These are phyloP conservation scores for Xylaria sp. DNA, from an alignment of 2,329 filamentous ascomycete species.

Conservation along the genomic window DNA sequence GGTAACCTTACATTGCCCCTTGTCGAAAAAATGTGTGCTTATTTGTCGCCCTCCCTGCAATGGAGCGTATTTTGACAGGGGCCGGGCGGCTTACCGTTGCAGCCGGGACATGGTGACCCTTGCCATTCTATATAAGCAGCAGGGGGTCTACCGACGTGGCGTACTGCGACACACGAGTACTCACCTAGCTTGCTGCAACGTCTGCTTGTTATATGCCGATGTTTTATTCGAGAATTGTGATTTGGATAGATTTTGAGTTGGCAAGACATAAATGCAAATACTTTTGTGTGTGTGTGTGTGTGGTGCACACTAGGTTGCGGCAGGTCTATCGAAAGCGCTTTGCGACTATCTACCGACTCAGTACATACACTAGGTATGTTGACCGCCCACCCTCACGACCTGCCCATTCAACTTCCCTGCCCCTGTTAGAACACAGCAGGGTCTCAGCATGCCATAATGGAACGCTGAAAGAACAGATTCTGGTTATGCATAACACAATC, in stretches of 20 bases:
- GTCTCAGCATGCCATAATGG: background rate
- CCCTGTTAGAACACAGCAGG: background rate
- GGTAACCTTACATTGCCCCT: constrained; percentile 13
- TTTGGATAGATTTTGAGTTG: background rate
- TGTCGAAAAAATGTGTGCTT: constrained; percentile 26
- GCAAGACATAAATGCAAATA: background rate
- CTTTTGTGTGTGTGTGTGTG: background rate
- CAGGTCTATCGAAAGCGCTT: background rate
- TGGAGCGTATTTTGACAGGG: constrained; percentile 27
- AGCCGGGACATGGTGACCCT: constrained; percentile 38
- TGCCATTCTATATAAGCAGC: constrained; percentile 19
- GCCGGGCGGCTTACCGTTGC: constrained; percentile 35
- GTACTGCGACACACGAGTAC: constrained; percentile 10
- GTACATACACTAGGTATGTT: background rate
- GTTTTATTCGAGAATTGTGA: background rate
- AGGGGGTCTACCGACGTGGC: constrained; percentile 19
- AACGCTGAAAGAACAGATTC: background rate
- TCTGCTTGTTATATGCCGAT: background rate
- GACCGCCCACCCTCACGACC: background rate
- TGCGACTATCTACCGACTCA: background rate
- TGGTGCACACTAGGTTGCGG: background rate
- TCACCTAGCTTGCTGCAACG: background rate
- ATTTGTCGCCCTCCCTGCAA: constrained; percentile 27
- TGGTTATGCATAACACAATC: background rate
- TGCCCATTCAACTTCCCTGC: background rate